These are phyloP conservation scores for Verticillium nubilum DNA, from an alignment of 2,329 filamentous ascomycete genomes.

Conservation along the genomic window DNA sequence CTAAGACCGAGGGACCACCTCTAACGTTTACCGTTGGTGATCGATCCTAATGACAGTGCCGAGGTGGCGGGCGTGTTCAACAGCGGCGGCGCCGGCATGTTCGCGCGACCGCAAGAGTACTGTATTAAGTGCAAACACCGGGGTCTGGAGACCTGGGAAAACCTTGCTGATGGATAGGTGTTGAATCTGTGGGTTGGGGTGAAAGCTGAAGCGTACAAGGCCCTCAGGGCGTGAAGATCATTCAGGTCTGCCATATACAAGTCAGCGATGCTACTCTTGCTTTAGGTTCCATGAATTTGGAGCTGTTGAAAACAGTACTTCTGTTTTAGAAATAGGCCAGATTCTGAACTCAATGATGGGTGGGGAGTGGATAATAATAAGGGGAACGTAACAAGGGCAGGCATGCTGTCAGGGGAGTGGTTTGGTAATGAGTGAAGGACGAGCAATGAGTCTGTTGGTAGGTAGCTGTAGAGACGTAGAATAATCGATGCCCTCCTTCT, in stretches of 20 bases:
- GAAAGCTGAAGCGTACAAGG: constrained; percentile 31
- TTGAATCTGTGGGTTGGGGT: constrained; percentile 31
- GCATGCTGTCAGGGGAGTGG: too few relatives aligned
- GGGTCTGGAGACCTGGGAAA: constrained; percentile 28
- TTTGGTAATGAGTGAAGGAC: too few relatives aligned
- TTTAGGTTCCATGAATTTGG: too few relatives aligned
- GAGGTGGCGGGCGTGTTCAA: constrained; percentile 44
- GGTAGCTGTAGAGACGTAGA: too few relatives aligned
- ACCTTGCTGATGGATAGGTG: constrained; percentile 36
- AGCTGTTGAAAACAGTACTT: too few relatives aligned
- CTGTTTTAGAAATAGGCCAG: too few relatives aligned
- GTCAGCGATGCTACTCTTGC: too few relatives aligned
- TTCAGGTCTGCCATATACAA: constrained; percentile 2
- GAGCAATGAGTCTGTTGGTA: too few relatives aligned
- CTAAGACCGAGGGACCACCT: constrained; percentile 42
- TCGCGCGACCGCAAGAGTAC: constrained; percentile 55
- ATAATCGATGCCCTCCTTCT: too few relatives aligned
- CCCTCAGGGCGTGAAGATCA: constrained; percentile 9
- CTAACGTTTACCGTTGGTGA: constrained; percentile 36
- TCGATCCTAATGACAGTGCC: constrained; percentile 27
- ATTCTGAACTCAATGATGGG: too few relatives aligned
- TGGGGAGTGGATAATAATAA: too few relatives aligned
- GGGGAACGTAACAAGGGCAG: too few relatives aligned
- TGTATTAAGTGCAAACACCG: constrained; percentile 33
- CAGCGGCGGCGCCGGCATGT: constrained; percentile 57